These are phyloP conservation scores for Trichaptum fuscoviolaceum DNA, from an alignment of 768 basidiomycete species.

Conservation along the genomic window DNA sequence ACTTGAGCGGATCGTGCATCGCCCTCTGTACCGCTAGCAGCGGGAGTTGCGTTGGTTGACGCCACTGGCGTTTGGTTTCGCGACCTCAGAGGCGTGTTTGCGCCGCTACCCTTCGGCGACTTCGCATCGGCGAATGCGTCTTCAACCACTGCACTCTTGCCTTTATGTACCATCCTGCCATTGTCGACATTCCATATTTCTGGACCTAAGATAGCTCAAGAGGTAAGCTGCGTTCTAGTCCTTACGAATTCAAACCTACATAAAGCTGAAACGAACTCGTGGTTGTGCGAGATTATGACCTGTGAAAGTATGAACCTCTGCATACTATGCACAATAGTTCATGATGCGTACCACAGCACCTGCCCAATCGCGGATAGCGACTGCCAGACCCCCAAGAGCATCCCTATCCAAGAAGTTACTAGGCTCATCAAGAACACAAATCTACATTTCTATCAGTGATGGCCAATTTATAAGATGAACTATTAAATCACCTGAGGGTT, in stretches of 20 bases:
- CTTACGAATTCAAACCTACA: slow-evolving; percentile 46
- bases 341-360: slow-evolving; percentile 69
- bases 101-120: slow-evolving; percentile 64
- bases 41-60: slow-evolving; percentile 70
- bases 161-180: slow-evolving; percentile 81
- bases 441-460: slow-evolving; percentile 28
- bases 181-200: slow-evolving; percentile 94
- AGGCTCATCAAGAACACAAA: slow-evolving; percentile 82
- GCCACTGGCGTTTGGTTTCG: slow-evolving; percentile 63
- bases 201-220: slow-evolving; percentile 44
- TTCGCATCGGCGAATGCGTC: slow-evolving; percentile 72
- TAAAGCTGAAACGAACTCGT: slow-evolving; percentile 78
- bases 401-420: slow-evolving; percentile 98
- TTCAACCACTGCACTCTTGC: slow-evolving; percentile 81
- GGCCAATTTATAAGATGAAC: slow-evolving; percentile 5
- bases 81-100: slow-evolving; percentile 68
- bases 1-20: slow-evolving; percentile 30
- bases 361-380: slow-evolving; percentile 92
- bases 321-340: slow-evolving; percentile 6
- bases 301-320: slow-evolving; percentile 22
- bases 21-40: slow-evolving; percentile 73
- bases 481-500: slow-evolving; percentile 69
- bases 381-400: slow-evolving; percentile 88
- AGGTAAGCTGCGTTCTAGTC: slow-evolving; percentile 15
- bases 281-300: slow-evolving; percentile 96